Base-by-base conservation (phyloP, 768 basidiomycete genomes). In the Phaeotremella skinneri region DNA sequence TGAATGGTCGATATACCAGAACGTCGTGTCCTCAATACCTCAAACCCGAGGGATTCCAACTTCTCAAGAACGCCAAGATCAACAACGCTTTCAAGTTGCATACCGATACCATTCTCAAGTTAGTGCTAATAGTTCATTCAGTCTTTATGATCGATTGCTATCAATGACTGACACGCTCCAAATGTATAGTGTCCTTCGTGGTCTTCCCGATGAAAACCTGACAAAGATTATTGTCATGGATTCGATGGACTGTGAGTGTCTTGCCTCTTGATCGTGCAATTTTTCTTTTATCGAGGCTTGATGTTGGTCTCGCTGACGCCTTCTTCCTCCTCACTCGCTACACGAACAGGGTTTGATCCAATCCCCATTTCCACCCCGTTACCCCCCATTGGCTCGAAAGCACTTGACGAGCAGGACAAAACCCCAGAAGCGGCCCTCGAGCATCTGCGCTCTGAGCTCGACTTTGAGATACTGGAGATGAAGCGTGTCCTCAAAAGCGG, bases 211-310 rank as follows among this genome's bases (percentile, higher is more conserved):
- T n/a, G 77, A 77, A 30, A 82, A 82, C 5, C 78, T 87, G 45
- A 87, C 85, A 31, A 82, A 85, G 26, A 82, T 83, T 11, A 81
- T 87, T 27, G 79, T 87, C 56, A 88, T 88, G 87, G 87, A 88
- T 72, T 84, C 85, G 49, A 79, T 78, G 63, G 77, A 77, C 47
- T 87, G 49, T 73, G 27, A 58, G 73, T 71, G 25, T 11, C 25
- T 23, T 37, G 9, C 20, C 14, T 1, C 17, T 9, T 25, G 16
- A 31, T 37, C 43, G 23, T 7, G 7, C 43, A n/a, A n/a, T n/a
- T n/a, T n/a, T n/a, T n/a, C n/a, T n/a, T n/a, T n/a, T n/a, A n/a
- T n/a, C n/a, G n/a, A n/a, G n/a, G n/a, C n/a, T n/a, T n/a, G n/a
- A n/a, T n/a, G n/a, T n/a, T n/a, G n/a, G n/a, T n/a, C n/a, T n/a